A percentile compares a stretch with the other conserved stretches of the same genome.
These are phyloP conservation scores for Corylus americana DNA, from an alignment of 306 rosid species.

Conservation along the genomic window DNA sequence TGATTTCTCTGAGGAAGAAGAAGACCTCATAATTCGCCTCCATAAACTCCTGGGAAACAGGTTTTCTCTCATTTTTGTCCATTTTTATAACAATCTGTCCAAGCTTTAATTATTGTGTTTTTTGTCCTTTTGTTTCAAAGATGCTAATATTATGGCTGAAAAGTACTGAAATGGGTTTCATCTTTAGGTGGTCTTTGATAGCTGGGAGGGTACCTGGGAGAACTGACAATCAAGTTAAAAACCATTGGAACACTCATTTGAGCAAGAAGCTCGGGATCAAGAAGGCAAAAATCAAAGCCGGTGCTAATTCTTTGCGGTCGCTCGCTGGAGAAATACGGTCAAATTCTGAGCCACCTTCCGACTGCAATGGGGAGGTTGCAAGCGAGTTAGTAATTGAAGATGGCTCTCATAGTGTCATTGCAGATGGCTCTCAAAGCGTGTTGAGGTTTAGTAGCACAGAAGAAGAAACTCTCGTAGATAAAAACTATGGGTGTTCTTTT, in stretches of 20 bases:
- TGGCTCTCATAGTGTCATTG: not conserved
- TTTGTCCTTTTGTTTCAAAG: not conserved
- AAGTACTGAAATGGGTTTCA: not conserved
- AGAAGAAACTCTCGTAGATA: constrained; percentile 18
- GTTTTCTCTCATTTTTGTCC: constrained; percentile 9
- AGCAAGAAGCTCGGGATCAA: constrained; percentile 49
- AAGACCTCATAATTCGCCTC: constrained; percentile 63
- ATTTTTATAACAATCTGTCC: not conserved
- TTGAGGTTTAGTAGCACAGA: constrained; percentile 9
- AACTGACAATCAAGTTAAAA: constrained; percentile 73
- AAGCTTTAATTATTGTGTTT: not conserved
- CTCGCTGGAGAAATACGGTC: not conserved
- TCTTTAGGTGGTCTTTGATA: constrained; percentile 61
- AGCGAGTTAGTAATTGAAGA: not conserved
- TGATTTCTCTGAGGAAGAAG: constrained; percentile 57
- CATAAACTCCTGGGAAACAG: constrained; percentile 66
- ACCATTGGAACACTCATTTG: constrained; percentile 66
- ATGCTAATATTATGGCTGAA: too few relatives aligned
- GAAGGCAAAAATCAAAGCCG: constrained; percentile 29
- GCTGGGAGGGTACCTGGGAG: constrained; percentile 79
- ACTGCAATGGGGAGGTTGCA: not conserved
- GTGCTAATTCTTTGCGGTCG: not conserved
- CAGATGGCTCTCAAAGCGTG: not conserved
- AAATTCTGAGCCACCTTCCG: not conserved
- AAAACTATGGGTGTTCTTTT: constrained; percentile 20